phyloP scores from a whole-genome alignment of 352 stramenopile genomes.

The Pythium oligandrum region DNA sequence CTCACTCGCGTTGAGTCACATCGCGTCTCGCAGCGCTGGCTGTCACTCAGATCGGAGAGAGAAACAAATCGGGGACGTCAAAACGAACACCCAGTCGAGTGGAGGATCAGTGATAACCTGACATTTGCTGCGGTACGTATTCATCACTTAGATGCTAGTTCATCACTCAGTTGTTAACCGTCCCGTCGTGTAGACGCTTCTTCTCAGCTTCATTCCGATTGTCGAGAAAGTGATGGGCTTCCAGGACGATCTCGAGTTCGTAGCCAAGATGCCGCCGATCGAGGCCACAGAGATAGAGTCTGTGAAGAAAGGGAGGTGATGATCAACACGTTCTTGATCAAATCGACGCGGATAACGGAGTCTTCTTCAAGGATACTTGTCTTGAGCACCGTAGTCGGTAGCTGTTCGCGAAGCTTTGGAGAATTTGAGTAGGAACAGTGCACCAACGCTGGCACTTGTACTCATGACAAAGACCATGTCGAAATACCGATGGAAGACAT shows the following conservation, averaged over 20 bases:
- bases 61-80: constrained; percentile 1
- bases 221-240: constrained; percentile 16
- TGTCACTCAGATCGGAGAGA: constrained; percentile 1
- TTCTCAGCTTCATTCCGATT: constrained; percentile 15
- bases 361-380: too few relatives aligned
- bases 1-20: constrained; percentile 32
- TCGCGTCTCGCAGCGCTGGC: constrained; percentile 7
- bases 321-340: too few relatives aligned
- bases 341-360: too few relatives aligned
- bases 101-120: constrained; percentile 12
- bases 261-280: constrained; percentile 5
- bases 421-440: constrained; percentile 64
- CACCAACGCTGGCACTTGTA: constrained; percentile 50
- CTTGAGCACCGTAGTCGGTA: neutral
- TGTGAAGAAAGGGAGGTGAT: too few relatives aligned
- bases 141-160: neutral
- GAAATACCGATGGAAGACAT: constrained; percentile 82
- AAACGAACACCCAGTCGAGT: constrained; percentile 8
- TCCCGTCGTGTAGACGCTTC: constrained; percentile 6
- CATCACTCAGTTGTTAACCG: neutral
- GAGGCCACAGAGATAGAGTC: neutral
- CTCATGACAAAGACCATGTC: constrained; percentile 85
- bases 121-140: constrained; percentile 12
- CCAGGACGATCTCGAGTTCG: neutral
- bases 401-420: constrained; percentile 76